These are phyloP conservation scores for Penicillium ucsense DNA, from an alignment of 495 filamentous ascomycete genomes.

Conservation along the genomic window DNA sequence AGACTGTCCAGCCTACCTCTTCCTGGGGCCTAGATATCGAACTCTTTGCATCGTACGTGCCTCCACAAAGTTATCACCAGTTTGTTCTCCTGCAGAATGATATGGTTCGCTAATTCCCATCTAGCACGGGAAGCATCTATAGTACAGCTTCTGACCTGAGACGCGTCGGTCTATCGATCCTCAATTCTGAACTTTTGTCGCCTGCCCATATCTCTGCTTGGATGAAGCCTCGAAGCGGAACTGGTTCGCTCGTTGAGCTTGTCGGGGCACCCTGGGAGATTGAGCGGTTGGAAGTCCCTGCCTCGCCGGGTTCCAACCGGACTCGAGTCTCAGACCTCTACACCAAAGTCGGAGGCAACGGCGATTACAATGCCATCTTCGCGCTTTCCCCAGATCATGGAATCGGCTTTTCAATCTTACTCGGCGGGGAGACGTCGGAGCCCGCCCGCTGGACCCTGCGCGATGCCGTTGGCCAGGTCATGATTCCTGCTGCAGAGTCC, in stretches of 20 bases:
- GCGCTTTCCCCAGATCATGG: conserved; percentile 10
- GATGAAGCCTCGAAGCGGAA: conserved; percentile 27
- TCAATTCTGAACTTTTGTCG: conserved; percentile 33
- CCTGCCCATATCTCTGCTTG: conserved; percentile 26
- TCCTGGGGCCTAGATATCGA: not conserved
- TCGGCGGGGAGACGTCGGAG: not conserved
- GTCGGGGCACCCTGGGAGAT: conserved; percentile 10
- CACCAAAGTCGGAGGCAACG: conserved; percentile 9
- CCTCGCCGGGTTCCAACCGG: conserved; percentile 7
- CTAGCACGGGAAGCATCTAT: not conserved
- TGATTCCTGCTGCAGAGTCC: not conserved
- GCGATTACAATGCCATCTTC: conserved; percentile 6
- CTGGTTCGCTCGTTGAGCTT: conserved; percentile 5
- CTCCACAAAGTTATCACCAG: too few species aligned
- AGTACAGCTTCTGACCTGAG: conserved; percentile 3
- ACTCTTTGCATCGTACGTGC: not conserved
- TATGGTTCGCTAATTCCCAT: not conserved
- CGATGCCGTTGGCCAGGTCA: not conserved
- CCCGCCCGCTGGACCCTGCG: not conserved
- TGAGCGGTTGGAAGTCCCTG: conserved; percentile 1
- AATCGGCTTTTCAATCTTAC: conserved; percentile 5
- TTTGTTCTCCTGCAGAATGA: not conserved
- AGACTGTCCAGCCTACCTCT: not conserved
- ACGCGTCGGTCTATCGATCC: conserved; percentile 31
- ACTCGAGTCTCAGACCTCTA: conserved; percentile 8